phyloP scores from a whole-genome alignment of 225 moss, liverwort and hornwort genomes.

The Marchantia paleacea region DNA sequence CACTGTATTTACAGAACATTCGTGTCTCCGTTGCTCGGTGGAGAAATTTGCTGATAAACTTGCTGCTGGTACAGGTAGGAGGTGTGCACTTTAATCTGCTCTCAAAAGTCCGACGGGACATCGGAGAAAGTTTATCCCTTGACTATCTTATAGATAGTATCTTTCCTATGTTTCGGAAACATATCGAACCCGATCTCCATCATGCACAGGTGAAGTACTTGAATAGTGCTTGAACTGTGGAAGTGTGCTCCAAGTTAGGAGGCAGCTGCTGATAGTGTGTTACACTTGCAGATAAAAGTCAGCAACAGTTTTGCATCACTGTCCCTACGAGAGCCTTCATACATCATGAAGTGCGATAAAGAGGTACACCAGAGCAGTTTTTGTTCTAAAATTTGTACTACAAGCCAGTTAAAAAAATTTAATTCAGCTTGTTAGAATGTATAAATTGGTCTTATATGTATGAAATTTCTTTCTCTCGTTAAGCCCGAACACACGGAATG shows the following conservation, averaged over 20 bases:
- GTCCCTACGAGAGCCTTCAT: slow-evolving; percentile 81
- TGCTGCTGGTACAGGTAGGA: slow-evolving; percentile 56
- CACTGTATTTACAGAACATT: neutral
- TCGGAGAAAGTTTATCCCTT: slow-evolving; percentile 75
- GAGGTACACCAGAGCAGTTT: slow-evolving; percentile 35
- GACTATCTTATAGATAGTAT: slow-evolving; percentile 82
- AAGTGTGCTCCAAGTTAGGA: neutral
- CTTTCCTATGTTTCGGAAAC: slow-evolving; percentile 75
- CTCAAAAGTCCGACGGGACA: slow-evolving; percentile 83
- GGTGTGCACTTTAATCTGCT: slow-evolving; percentile 83
- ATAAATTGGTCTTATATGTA: neutral
- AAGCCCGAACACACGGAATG: neutral
- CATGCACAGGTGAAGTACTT: slow-evolving; percentile 62
- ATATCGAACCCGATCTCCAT: slow-evolving; percentile 82
- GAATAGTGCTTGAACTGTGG: neutral
- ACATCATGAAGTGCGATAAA: slow-evolving; percentile 73
- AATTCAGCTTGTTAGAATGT: neutral
- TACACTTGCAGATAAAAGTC: slow-evolving; percentile 61
- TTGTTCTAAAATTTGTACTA: neutral
- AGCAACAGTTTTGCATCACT: slow-evolving; percentile 81
- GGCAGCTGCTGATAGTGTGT: slow-evolving; percentile 29
- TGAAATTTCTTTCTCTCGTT: neutral
- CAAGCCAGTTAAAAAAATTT: neutral
- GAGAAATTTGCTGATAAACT: neutral
- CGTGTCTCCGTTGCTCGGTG: neutral